A percentile compares a stretch with the other conserved stretches of the same genome.
Evolutionary conservation across 805 yeast species (phyloP).

Genomic region (Metschnikowia amazonensis): DNA sequence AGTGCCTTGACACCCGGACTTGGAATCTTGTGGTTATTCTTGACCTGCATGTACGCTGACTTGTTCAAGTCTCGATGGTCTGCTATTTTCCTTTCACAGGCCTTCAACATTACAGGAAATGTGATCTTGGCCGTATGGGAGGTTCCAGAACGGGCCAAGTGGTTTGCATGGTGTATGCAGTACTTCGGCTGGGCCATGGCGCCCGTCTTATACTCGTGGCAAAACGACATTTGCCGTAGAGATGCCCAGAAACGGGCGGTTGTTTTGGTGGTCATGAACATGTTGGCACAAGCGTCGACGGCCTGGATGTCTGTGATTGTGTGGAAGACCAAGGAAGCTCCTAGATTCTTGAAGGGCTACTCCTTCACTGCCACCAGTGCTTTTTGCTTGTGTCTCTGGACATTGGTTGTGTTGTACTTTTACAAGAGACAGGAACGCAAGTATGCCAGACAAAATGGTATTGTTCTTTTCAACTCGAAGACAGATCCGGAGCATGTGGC

Average conservation of each 20-base stretch:
- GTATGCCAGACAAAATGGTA: conserved; percentile 35
- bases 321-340: conserved; percentile 59
- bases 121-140: conserved; percentile 56
- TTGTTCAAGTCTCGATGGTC: conserved; percentile 43
- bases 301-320: conserved; percentile 48
- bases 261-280: conserved; percentile 53
- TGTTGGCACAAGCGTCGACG: conserved; percentile 51
- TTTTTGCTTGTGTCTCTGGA: conserved; percentile 44
- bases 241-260: conserved; percentile 56
- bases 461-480: conserved; percentile 26
- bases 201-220: conserved; percentile 56
- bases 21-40: conserved; percentile 37
- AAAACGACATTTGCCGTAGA: conserved; percentile 53
- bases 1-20: conserved; percentile 47
- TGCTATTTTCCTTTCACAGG: conserved; percentile 50
- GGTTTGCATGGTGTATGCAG: conserved; percentile 60
- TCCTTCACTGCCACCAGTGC: conserved; percentile 48
- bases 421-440: conserved; percentile 34
- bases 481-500: conserved; percentile 19
- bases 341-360: conserved; percentile 53
- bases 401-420: conserved; percentile 48
- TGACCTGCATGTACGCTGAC: conserved; percentile 38
- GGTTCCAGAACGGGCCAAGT: conserved; percentile 53
- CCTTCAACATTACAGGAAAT: conserved; percentile 53
- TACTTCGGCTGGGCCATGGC: conserved; percentile 64